Evolutionary conservation across 129 eudicot species (phyloP), one percentile per base, ranked within the genome.

Genomic region (Centrapalus pauciflorus): DNA sequence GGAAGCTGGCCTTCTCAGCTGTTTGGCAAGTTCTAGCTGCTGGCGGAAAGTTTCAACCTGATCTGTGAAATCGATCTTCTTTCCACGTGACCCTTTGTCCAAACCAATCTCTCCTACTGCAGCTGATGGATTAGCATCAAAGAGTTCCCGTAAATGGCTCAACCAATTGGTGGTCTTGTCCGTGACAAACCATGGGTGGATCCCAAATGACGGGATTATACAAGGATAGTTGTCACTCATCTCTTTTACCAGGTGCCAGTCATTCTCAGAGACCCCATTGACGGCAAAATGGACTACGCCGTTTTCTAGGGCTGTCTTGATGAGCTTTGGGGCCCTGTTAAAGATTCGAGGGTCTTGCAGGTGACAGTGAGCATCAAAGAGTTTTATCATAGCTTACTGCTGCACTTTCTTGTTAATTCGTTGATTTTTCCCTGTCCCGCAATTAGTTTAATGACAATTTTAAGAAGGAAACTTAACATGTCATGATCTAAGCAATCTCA

Each of bases 281-380:
- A 90, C 97, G 9, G 87, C 89, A 67, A 90, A 86, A 71, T 84
- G 86, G 69, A 71, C 70, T 13, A 90, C 55, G 14, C 85, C 90
- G 0, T 54, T 71, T 34, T 87, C 90, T 40, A 80, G 70, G 51
- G 97, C 82, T 3, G 82, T 83, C n/a, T 64, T 73, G 48, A 90
- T 82, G n/a, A 84, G 72, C 57, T 80, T 68, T 3, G 95, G 89
- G 41, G 78, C 76, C 70, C 48, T 45, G 26, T 76, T 54, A 8
- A 62, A 55, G 58, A 87, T 73, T 77, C 81, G 78, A 12, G 89
- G 82, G 69, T 87, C 95, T 80, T 90, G 97, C 34, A 90, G 78
- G 89, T 90, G 97, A 71, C 97, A 90, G 65, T 90, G 97, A 73
- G 95, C 77, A 84, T 90, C 95, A 72, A 90, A 90, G 45, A 90